Base-by-base conservation (phyloP, 352 stramenopile species). In the Thalassiosira livingstoniorum region DNA sequence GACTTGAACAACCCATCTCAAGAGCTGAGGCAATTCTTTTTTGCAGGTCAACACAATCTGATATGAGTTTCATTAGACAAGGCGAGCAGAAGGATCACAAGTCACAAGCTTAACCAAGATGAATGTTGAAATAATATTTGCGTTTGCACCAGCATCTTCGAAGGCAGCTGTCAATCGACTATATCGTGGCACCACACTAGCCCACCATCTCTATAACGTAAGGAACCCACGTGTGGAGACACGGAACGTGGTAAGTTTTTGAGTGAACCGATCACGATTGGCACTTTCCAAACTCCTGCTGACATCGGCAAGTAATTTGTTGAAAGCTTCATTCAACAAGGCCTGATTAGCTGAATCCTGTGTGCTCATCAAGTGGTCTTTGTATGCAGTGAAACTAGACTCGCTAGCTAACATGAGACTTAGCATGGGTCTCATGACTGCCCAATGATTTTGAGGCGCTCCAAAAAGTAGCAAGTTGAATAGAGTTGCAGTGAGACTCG, bases 201-300 rank as follows among this genome's bases (percentile, higher is more conserved):
- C n/a, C n/a, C n/a, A 34, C 47, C 54, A 51, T 67, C 0, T 18
- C 83, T 90, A 96, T 27, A 95, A 76, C 2, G 97, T 99, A 37
- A 99, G 91, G 85, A 99, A 99, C 57, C 95, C 86, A 66, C 97
- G 93, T 63, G 98, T 92, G 27, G 96, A 95, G 66, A 98, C 96
- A 55, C 97, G 96, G 89, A 99, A 99, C 63, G 97, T 95, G 21
- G 97, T 98, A 23, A 99, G 90, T 69, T 97, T 98, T 86, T 99
- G 97, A 31, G 97, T 99, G 78, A 99, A 99, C 79, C 97, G 96
- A 93, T 99, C 97, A 58, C 97, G 94, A 86, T 99, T 99, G 18
- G 96, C 91, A 73, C 95, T 96, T 85, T 99, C 97, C 35, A 99
- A 87, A 78, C 97, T 99, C 39, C 96, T 93, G 75, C 95, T 95